Evolutionary conservation across 2,329 filamentous ascomycete species (phyloP).

Genomic region (Ascosphaera apis): DNA sequence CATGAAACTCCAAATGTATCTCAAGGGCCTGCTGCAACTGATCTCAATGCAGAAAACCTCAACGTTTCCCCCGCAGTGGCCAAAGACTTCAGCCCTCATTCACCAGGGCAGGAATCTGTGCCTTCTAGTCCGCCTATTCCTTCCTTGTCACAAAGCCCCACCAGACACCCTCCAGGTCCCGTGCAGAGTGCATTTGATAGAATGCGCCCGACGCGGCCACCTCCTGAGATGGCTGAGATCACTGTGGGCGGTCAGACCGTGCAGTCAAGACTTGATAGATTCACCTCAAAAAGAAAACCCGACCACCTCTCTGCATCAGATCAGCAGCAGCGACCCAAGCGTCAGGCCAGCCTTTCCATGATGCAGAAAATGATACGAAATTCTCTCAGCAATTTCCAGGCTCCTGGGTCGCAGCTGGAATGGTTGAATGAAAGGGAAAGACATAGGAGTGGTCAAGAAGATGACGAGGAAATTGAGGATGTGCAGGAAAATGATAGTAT

Average conservation of each 20-base stretch:
- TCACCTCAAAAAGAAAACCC: slow-evolving; percentile 16
- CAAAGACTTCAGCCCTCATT: neutral
- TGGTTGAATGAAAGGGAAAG: slow-evolving; percentile 5
- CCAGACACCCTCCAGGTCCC: slow-evolving; percentile 18
- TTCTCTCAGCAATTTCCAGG: slow-evolving; percentile 7
- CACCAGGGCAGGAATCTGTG: neutral
- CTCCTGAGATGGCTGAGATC: slow-evolving; percentile 46
- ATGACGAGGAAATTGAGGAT: slow-evolving; percentile 9
- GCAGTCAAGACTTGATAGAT: slow-evolving; percentile 39
- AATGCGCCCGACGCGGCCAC: slow-evolving; percentile 39
- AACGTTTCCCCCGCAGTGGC: slow-evolving; percentile 3
- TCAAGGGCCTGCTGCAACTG: neutral
- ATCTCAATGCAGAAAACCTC: too few relatives aligned
- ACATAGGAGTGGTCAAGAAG: slow-evolving; percentile 5
- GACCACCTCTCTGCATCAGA: slow-evolving; percentile 7
- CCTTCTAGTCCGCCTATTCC: neutral
- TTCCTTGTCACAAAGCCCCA: neutral
- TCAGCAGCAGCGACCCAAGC: slow-evolving; percentile 15
- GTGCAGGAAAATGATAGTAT: slow-evolving; percentile 13
- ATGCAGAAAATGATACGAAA: slow-evolving; percentile 10
- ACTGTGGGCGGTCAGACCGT: slow-evolving; percentile 48
- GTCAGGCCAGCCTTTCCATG: slow-evolving; percentile 5
- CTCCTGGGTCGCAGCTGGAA: slow-evolving; percentile 25
- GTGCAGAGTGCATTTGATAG: slow-evolving; percentile 40
- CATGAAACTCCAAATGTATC: slow-evolving; percentile 2